Conservation (phyloP, 441 rosid species). For the Hura crepitans region DNA sequence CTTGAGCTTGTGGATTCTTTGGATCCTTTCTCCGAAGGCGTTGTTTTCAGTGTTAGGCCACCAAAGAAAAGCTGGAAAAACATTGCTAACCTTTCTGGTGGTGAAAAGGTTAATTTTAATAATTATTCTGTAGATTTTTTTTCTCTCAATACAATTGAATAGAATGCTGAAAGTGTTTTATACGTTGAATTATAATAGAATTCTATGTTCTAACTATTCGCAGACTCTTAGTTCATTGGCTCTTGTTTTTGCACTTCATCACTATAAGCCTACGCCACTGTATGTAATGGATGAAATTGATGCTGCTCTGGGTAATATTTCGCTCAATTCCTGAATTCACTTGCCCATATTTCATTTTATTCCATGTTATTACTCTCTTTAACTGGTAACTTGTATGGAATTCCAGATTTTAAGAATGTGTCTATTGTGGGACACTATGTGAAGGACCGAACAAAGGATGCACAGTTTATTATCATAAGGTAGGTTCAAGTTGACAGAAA, state of each 20-base stretch:
- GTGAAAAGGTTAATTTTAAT: constrained; percentile 68
- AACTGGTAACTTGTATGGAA: constrained; percentile 14
- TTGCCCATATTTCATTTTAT: constrained; percentile 9
- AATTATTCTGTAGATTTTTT: background rate
- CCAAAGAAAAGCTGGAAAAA: constrained; percentile 99
- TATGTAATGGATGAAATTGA: constrained; percentile 98
- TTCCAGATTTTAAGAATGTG: constrained; percentile 89
- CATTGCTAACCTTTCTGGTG: constrained; percentile 92
- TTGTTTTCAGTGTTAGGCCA: constrained; percentile 98
- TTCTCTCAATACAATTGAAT: background rate
- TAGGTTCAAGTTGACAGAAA: constrained; percentile 16
- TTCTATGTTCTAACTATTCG: constrained; percentile 17
- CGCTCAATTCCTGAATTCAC: background rate
- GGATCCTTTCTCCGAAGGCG: constrained; percentile 98
- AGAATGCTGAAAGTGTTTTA: background rate
- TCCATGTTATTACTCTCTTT: background rate
- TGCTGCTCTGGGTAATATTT: constrained; percentile 74
- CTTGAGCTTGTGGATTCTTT: constrained; percentile 97
- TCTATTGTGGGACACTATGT: constrained; percentile 97
- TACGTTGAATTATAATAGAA: constrained; percentile 7
- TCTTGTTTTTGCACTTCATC: constrained; percentile 96
- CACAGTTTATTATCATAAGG: constrained; percentile 95
- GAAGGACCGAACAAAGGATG: constrained; percentile 90
- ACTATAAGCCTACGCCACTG: constrained; percentile 97
- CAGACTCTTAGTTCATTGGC: constrained; percentile 98